Percentiles rank a stretch among this genome's conserved stretches.
phyloP scores from a whole-genome alignment of 2,329 filamentous ascomycete genomes.

The Trichoderma guizhouense region DNA sequence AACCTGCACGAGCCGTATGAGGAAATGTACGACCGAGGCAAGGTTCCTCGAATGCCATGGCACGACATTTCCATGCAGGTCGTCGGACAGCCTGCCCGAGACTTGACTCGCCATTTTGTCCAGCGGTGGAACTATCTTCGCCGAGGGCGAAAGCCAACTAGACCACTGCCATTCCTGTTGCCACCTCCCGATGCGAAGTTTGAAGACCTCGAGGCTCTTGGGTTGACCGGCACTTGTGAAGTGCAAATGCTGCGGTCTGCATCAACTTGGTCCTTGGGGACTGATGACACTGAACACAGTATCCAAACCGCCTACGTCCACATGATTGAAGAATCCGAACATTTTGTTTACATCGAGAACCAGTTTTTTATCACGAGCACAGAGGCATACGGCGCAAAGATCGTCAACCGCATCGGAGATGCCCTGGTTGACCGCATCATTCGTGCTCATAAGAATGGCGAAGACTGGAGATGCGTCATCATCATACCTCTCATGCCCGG shows the following conservation, averaged over 20 bases:
- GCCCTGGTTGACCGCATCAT: constrained; percentile 90
- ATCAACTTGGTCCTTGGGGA: constrained; percentile 86
- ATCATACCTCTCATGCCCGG: constrained; percentile 96
- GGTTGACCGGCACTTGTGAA: constrained; percentile 90
- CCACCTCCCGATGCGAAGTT: constrained; percentile 89
- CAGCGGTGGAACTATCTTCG: constrained; percentile 98
- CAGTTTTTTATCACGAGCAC: constrained; percentile 97
- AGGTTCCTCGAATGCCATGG: constrained; percentile 94
- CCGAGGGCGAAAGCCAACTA: constrained; percentile 85
- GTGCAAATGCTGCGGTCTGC: constrained; percentile 93
- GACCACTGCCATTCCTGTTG: constrained; percentile 88
- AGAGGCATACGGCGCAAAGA: constrained; percentile 79
- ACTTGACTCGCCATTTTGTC: constrained; percentile 92
- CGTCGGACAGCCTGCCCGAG: constrained; percentile 89
- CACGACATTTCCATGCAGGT: constrained; percentile 98
- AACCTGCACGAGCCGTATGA: constrained; percentile 90
- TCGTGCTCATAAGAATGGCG: constrained; percentile 74
- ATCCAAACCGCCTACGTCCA: constrained; percentile 96
- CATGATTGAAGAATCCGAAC: constrained; percentile 90
- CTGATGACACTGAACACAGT: constrained; percentile 83
- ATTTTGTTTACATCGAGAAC: constrained; percentile 98
- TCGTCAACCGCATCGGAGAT: constrained; percentile 91
- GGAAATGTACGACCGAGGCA: constrained; percentile 94
- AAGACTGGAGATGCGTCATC: constrained; percentile 87
- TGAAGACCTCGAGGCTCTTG: constrained; percentile 81